Base-by-base conservation (phyloP, 1,284 basidiomycete species). In the Schizophyllum amplum region DNA sequence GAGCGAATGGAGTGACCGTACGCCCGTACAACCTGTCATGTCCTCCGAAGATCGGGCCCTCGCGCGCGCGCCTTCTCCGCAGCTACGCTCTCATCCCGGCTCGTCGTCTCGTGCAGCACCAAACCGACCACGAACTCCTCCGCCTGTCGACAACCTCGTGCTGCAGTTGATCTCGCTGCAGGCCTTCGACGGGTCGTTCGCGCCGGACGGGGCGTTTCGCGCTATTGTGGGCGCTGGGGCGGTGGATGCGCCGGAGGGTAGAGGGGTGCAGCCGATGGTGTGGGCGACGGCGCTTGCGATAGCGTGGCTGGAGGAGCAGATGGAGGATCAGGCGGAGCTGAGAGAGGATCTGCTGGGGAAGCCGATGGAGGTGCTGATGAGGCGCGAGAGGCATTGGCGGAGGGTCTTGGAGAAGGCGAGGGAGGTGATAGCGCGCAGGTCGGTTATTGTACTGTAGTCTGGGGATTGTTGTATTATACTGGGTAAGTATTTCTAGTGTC, bases 101-200 rank as follows among this genome's bases (percentile, higher is more conserved):
- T 24, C 53, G 13, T 17, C 47, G 27, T 6, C 25, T 22, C 55
- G 57, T 7, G 56, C 51, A 2, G 56, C 52, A 4, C 59, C 57
- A n/a, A 54, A 61, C 7, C 58, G 24, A 5, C 50, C 60, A 5
- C 57, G 48, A 3, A 50, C 60, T 17, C 58, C 61, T 42, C 63
- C 64, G 23, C 57, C 59, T 46, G 57, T 65, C 6, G 24, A 57
- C 4, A 59, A 61, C 22, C 62, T 68, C 15, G 69, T 75, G 4
- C 61, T 73, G 20, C 57, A 67, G 4, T 64, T 82, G 21, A 62
- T 77, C 17, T 61, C 58, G 9, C 55, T 77, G 17, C 78, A 81
- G 68, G 56, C 59, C 1, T 71, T 72, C 23, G 75, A 82, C 51
- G 82, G 82, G 0, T 80, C 78, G 0, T 83, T 79, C 63, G 42